Evolutionary conservation across 768 basidiomycete species (phyloP).

Genomic region (Lyophyllum shimeji): DNA sequence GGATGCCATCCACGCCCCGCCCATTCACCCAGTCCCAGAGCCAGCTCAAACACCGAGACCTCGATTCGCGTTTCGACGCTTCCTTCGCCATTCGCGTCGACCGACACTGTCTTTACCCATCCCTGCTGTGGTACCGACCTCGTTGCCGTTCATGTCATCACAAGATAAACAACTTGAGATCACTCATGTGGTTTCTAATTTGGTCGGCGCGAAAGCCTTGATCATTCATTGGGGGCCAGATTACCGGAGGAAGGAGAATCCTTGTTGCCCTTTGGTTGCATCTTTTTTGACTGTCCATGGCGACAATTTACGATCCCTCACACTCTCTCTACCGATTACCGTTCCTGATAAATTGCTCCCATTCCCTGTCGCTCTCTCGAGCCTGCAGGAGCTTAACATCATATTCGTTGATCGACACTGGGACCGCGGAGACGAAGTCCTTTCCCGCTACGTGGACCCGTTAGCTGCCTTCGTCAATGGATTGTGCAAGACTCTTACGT

Average conservation of each 20-base stretch:
- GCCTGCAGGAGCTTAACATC: constrained; percentile 12
- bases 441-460: not conserved
- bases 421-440: too few species aligned
- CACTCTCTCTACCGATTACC: constrained; percentile 3
- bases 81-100: not conserved
- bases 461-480: not conserved
- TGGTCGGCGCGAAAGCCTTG: constrained; percentile 20
- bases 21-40: not conserved
- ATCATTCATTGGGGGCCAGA: constrained; percentile 22
- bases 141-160: constrained; percentile 10
- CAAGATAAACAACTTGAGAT: constrained; percentile 18
- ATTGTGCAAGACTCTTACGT: not conserved
- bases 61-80: not conserved
- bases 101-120: not conserved
- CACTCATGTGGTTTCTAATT: constrained; percentile 8
- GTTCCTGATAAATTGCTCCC: not conserved
- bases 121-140: not conserved
- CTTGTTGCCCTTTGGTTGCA: constrained; percentile 17
- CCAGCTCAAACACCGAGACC: too few species aligned
- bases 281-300: constrained; percentile 18
- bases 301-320: not conserved
- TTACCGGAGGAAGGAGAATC: constrained; percentile 12
- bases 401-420: constrained; percentile 14
- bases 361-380: not conserved
- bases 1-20: constrained; percentile 19